phyloP scores from a whole-genome alignment of 2,329 filamentous ascomycete species.

The Penicillium hordei region DNA sequence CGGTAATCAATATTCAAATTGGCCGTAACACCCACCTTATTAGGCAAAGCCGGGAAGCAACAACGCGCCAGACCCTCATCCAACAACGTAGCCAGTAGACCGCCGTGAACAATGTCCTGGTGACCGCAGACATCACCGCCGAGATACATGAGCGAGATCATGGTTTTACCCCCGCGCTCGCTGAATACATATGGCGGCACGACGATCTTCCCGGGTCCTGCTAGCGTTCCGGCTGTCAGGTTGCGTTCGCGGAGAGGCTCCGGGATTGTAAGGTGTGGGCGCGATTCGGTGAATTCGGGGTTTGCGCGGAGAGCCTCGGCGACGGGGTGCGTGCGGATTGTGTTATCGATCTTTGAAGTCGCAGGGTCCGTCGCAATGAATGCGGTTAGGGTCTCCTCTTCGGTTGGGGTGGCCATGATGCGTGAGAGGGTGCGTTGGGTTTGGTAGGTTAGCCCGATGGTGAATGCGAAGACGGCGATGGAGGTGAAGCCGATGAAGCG shows the following conservation, averaged over 20 bases:
- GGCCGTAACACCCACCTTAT: slow-evolving; percentile 78
- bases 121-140: slow-evolving; percentile 83
- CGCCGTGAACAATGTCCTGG: slow-evolving; percentile 86
- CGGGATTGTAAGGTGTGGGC: slow-evolving; percentile 87
- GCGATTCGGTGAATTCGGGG: slow-evolving; percentile 68
- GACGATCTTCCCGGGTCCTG: slow-evolving; percentile 71
- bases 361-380: slow-evolving; percentile 60
- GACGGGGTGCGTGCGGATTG: slow-evolving; percentile 75
- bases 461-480: slow-evolving; percentile 37
- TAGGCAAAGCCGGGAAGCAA: slow-evolving; percentile 83
- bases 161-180: slow-evolving; percentile 66
- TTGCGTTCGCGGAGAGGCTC: slow-evolving; percentile 67
- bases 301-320: slow-evolving; percentile 66
- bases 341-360: slow-evolving; percentile 63
- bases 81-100: slow-evolving; percentile 84
- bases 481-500: slow-evolving; percentile 39
- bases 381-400: slow-evolving; percentile 70
- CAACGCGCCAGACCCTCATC: slow-evolving; percentile 87
- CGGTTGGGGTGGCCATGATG: slow-evolving; percentile 48
- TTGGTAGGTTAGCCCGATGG: slow-evolving; percentile 32
- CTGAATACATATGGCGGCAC: slow-evolving; percentile 79
- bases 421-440: slow-evolving; percentile 26
- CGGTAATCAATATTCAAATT: slow-evolving; percentile 81
- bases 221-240: slow-evolving; percentile 76
- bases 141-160: slow-evolving; percentile 73